Percentiles rank a stretch among this genome's conserved stretches.
These are phyloP conservation scores for Candida ficus DNA, from an alignment of 805 yeast genomes.

Conservation along the genomic window DNA sequence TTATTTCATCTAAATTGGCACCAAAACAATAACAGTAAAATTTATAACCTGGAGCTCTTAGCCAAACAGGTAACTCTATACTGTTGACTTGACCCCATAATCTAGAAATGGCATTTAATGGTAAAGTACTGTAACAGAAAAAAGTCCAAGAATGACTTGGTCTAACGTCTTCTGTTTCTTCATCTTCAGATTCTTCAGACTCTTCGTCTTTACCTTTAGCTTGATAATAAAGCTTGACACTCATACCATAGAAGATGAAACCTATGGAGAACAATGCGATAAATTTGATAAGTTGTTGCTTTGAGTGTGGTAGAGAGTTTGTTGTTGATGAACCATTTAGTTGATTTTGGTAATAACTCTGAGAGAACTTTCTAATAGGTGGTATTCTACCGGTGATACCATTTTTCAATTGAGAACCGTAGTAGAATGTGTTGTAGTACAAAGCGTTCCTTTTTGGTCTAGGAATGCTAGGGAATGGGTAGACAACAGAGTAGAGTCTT, in stretches of 20 bases:
- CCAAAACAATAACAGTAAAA: constrained; percentile 80
- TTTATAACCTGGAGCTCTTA: constrained; percentile 75
- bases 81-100: constrained; percentile 92
- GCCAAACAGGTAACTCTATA: constrained; percentile 79
- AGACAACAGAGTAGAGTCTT: constrained; percentile 22
- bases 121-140: constrained; percentile 84
- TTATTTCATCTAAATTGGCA: constrained; percentile 84
- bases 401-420: constrained; percentile 32
- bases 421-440: constrained; percentile 38
- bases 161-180: constrained; percentile 30
- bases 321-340: constrained; percentile 19
- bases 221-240: constrained; percentile 25
- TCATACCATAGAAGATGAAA: constrained; percentile 24
- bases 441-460: constrained; percentile 50
- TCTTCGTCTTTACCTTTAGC: constrained; percentile 16
- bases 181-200: constrained; percentile 18
- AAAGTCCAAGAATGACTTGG: constrained; percentile 84
- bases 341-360: constrained; percentile 17
- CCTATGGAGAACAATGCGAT: constrained; percentile 26
- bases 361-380: constrained; percentile 23
- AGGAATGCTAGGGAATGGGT: constrained; percentile 49
- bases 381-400: constrained; percentile 26
- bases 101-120: constrained; percentile 85
- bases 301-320: constrained; percentile 11
- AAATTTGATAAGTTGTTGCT: constrained; percentile 22